Percentiles rank a stretch among this genome's conserved stretches.
Conservation (phyloP, 2,329 filamentous ascomycete genomes). For the Ambrosiella cleistominuta region DNA sequence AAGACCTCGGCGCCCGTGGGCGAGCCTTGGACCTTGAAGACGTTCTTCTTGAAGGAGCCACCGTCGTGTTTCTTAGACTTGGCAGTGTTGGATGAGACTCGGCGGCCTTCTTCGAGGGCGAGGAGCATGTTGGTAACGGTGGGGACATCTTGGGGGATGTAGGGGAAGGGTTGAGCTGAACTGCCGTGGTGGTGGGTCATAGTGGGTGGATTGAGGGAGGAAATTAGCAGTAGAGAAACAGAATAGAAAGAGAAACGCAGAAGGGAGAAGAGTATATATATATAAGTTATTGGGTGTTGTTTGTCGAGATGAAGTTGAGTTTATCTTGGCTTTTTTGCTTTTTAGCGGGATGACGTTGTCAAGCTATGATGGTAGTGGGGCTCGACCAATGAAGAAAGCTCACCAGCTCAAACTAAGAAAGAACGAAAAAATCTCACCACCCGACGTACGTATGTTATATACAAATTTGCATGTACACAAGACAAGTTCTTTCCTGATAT, state of each 20-base stretch:
- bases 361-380: not conserved
- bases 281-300: not conserved
- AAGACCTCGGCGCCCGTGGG: constrained; percentile 52
- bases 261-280: not conserved
- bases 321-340: not conserved
- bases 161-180: constrained; percentile 26
- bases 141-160: constrained; percentile 48
- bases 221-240: not conserved
- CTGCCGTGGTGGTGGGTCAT: constrained; percentile 22
- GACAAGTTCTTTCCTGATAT: too few relatives aligned
- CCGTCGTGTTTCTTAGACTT: constrained; percentile 40
- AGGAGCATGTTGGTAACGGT: constrained; percentile 49
- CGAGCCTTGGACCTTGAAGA: constrained; percentile 48
- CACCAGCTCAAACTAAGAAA: not conserved
- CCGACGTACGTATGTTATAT: too few relatives aligned
- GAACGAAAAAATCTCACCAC: not conserved
- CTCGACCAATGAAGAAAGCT: not conserved
- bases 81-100: constrained; percentile 19
- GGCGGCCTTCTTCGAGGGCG: constrained; percentile 39
- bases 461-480: too few relatives aligned
- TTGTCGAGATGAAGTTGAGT: not conserved
- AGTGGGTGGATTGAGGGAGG: not conserved
- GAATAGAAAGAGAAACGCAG: not conserved
- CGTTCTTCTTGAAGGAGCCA: constrained; percentile 57
- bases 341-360: not conserved